These are phyloP conservation scores for Leccinum barrowsii DNA, from an alignment of 768 basidiomycete species.

Conservation along the genomic window DNA sequence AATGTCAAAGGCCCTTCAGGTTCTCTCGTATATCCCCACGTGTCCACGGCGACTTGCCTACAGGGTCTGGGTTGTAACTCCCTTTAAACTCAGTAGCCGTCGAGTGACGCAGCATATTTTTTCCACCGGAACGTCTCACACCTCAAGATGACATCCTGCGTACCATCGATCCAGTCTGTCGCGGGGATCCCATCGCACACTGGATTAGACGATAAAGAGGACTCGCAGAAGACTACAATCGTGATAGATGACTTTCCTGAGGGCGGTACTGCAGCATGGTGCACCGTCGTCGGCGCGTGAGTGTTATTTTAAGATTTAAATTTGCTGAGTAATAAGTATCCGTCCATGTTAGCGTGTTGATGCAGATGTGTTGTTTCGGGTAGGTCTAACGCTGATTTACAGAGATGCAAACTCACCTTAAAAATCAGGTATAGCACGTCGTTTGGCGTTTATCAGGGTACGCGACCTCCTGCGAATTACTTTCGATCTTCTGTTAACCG, in stretches of 20 bases:
- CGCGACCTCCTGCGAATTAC: neutral
- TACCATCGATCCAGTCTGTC: neutral
- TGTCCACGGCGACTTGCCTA: neutral
- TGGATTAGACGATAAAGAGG: slow-evolving; percentile 1
- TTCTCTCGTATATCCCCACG: neutral
- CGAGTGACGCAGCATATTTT: neutral
- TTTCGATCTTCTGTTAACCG: neutral
- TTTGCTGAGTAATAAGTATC: neutral
- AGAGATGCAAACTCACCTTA: neutral
- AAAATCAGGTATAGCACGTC: slow-evolving; percentile 30
- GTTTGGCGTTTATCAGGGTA: slow-evolving; percentile 43
- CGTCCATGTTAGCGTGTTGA: slow-evolving; percentile 22
- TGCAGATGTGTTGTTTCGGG: slow-evolving; percentile 35
- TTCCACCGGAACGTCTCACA: neutral
- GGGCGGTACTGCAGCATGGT: slow-evolving; percentile 28
- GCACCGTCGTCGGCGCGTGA: slow-evolving; percentile 23
- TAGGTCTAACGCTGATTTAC: neutral
- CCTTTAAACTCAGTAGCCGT: neutral
- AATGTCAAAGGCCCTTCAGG: neutral
- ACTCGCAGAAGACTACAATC: neutral
- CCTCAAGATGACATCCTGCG: slow-evolving; percentile 5
- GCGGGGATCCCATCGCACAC: neutral
- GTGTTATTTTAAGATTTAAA: neutral
- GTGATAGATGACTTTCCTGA: slow-evolving; percentile 22
- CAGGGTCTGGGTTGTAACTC: neutral